A percentile compares a stretch with the other conserved stretches of the same genome.
phyloP scores from a whole-genome alignment of 306 rosid species.

The Dicorynia guianensis region DNA sequence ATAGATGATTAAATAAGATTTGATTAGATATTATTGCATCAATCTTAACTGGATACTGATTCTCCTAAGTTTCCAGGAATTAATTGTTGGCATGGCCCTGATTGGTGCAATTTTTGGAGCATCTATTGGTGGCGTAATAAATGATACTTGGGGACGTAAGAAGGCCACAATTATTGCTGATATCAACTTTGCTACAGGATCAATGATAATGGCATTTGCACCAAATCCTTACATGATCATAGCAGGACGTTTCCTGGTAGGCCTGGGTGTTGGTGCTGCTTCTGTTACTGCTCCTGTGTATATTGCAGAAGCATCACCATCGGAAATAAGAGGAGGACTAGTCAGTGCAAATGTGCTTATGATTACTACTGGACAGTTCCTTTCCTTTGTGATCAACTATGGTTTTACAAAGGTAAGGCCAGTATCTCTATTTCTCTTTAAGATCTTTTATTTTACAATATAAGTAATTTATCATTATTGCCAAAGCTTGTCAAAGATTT shows the following conservation, averaged over 20 bases:
- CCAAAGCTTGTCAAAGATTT: too few relatives aligned
- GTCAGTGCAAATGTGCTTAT: constrained; percentile 73
- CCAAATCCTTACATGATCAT: constrained; percentile 71
- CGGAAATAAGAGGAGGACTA: constrained; percentile 77
- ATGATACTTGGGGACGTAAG: constrained; percentile 69
- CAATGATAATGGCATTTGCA: constrained; percentile 71
- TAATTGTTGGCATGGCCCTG: constrained; percentile 74
- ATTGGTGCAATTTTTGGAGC: constrained; percentile 77
- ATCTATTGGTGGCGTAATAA: constrained; percentile 64
- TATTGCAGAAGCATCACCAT: constrained; percentile 81
- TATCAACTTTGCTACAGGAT: constrained; percentile 51
- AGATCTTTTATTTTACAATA: too few relatives aligned
- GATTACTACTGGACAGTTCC: constrained; percentile 77
- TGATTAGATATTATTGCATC: too few relatives aligned
- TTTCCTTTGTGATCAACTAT: constrained; percentile 68
- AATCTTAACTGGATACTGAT: not conserved
- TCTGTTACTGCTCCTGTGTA: constrained; percentile 83
- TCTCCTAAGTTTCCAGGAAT: constrained; percentile 49
- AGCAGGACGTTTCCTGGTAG: constrained; percentile 61
- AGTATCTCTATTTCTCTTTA: not conserved
- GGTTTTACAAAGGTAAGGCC: constrained; percentile 65
- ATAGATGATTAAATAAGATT: not conserved
- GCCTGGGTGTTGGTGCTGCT: constrained; percentile 69
- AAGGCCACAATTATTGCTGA: constrained; percentile 71
- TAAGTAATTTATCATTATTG: too few relatives aligned